phyloP scores from a whole-genome alignment of 2,329 filamentous ascomycete species.

The Aspergillus persii region DNA sequence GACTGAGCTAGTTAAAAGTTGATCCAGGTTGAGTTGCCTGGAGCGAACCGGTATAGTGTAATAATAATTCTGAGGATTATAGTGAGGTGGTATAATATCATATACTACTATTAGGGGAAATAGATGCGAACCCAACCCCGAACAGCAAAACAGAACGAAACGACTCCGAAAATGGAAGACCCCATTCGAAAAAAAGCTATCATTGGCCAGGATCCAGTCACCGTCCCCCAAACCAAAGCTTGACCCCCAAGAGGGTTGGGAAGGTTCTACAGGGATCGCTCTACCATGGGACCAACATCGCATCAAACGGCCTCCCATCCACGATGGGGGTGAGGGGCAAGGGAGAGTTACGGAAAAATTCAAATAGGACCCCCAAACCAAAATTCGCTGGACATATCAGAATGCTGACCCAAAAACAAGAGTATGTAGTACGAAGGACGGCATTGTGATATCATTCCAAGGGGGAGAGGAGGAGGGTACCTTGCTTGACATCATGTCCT shows the following conservation, averaged over 20 bases:
- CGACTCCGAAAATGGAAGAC: too few relatives aligned
- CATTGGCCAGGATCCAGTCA: neutral
- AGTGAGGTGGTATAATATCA: neutral
- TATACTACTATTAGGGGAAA: neutral
- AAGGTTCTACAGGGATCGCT: neutral
- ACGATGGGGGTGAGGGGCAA: neutral
- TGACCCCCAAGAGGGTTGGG: neutral
- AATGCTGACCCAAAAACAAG: neutral
- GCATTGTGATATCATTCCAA: constrained; percentile 3
- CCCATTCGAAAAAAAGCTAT: neutral
- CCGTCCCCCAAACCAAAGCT: neutral
- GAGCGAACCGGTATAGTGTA: too few relatives aligned
- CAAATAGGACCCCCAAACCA: neutral
- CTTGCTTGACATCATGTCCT: constrained; percentile 1
- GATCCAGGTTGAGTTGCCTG: too few relatives aligned
- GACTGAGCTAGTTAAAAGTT: neutral
- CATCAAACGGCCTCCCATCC: neutral
- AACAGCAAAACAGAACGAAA: too few relatives aligned
- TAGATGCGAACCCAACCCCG: neutral
- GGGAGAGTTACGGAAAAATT: too few relatives aligned
- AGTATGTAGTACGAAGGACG: neutral
- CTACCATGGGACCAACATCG: neutral
- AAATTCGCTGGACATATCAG: neutral
- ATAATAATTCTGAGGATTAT: neutral
- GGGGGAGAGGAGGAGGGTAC: neutral